Conservation (phyloP, 2,329 filamentous ascomycete species). For the Elsinoe perseae region DNA sequence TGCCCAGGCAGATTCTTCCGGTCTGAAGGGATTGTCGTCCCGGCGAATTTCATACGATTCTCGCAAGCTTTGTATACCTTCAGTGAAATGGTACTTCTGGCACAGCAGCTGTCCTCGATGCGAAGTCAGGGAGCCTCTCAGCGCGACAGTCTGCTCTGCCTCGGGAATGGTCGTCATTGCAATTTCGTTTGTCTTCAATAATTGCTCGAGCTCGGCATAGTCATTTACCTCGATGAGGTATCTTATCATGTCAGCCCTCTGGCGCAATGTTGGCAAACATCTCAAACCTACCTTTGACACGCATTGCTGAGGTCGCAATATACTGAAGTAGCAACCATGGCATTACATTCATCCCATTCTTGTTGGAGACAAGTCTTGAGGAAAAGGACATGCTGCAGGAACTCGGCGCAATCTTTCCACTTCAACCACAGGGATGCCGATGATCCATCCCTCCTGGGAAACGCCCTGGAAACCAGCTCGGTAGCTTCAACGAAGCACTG, state of each 20-base stretch:
- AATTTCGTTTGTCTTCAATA: not conserved
- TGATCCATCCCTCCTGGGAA: not conserved
- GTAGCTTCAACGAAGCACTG: not conserved
- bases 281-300: not conserved
- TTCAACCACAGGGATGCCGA: not conserved
- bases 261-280: no score
- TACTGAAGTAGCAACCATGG: not conserved
- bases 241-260: not conserved
- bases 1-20: not conserved
- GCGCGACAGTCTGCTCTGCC: not conserved
- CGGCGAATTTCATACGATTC: not conserved
- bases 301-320: not conserved
- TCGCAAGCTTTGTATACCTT: not conserved
- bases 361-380: not conserved
- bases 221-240: not conserved
- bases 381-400: not conserved
- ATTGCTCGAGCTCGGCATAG: not conserved
- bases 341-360: not conserved
- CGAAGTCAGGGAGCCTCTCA: not conserved
- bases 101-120: not conserved
- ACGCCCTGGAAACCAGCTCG: not conserved
- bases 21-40: not conserved
- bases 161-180: not conserved
- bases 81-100: not conserved
- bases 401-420: not conserved